These are phyloP conservation scores for Grosmannia huntii DNA, from an alignment of 2,329 filamentous ascomycete genomes.

Conservation along the genomic window DNA sequence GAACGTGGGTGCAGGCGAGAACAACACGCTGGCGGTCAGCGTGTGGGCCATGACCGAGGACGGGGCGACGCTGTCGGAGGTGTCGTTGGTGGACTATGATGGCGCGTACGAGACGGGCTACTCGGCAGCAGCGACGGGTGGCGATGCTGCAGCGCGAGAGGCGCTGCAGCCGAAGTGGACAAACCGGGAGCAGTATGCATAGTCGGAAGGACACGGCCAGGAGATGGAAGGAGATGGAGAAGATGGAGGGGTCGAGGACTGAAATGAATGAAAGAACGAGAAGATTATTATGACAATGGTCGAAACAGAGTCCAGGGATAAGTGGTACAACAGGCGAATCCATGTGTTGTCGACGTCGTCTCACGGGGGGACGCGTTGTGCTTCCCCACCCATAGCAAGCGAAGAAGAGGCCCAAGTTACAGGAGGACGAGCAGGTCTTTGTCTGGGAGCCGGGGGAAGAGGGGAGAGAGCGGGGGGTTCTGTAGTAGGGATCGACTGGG, in stretches of 20 bases:
- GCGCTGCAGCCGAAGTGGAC: conserved; percentile 15
- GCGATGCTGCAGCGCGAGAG: background rate
- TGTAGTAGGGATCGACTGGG: too few relatives aligned
- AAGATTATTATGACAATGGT: background rate
- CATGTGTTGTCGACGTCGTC: background rate
- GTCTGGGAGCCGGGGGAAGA: background rate
- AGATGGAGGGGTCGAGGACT: too few relatives aligned
- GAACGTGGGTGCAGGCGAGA: conserved; percentile 51
- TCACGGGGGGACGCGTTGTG: background rate
- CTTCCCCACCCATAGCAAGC: background rate
- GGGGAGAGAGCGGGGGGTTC: background rate
- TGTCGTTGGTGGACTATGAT: conserved; percentile 18
- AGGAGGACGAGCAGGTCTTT: background rate
- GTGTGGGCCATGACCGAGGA: conserved; percentile 46
- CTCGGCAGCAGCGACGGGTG: conserved; percentile 10
- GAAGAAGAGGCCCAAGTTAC: background rate
- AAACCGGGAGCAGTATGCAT: conserved; percentile 13
- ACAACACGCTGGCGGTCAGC: conserved; percentile 45
- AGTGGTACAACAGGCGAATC: background rate
- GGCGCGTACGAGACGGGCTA: conserved; percentile 15
- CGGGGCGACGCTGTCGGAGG: conserved; percentile 38
- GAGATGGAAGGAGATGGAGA: too few relatives aligned
- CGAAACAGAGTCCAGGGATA: background rate
- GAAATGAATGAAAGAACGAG: background rate
- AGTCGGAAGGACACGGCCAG: background rate